Evolutionary conservation across 1,139 yeast species (phyloP), one percentile per base, ranked within the genome.

Genomic region (Yamadazyma diospyri): DNA sequence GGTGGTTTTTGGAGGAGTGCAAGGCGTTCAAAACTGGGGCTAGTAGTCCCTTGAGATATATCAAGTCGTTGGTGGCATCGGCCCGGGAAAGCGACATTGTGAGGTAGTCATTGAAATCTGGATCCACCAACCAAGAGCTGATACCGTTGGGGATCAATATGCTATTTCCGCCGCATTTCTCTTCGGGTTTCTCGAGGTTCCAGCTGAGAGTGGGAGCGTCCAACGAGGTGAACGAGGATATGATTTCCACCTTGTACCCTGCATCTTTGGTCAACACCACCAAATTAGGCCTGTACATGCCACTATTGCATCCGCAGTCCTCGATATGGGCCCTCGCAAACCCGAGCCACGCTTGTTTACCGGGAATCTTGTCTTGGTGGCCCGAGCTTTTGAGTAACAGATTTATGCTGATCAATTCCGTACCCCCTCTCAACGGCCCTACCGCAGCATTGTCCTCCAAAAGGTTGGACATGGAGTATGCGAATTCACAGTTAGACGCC

Each of bases 321-420:
- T 57, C 53, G 9, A 72, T 42, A 43, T 71, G 74, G 2, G 75
- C 63, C 40, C 76, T 57, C 1, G 72, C 72, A 48, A 72, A 68
- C 3, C 76, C 76, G 17, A 72, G 41, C 65, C 71, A 71, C 40
- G 69, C 53, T 39, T 68, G 65, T 29, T 66, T 53, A 22, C 59
- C 59, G 5, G 16, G 9, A 10, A 16, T 38, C n/a, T 6, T 4
- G 3, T 11, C 6, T 8, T 10, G 15, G 6, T 10, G n/a, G 6
- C 15, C 15, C 9, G 16, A n/a, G 13, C 15, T 38, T 15, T 47
- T 41, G 60, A 45, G 22, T 60, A 54, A 29, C 4, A 45, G 35
- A 27, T 49, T 49, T 10, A 57, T 26, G 34, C 50, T 54, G 3
- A 54, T 38, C 40, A 57, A 38, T 36, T 53, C 55, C 1, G 64